Base-by-base conservation (phyloP, 2,329 filamentous ascomycete species). In the Colletotrichum sp. region DNA sequence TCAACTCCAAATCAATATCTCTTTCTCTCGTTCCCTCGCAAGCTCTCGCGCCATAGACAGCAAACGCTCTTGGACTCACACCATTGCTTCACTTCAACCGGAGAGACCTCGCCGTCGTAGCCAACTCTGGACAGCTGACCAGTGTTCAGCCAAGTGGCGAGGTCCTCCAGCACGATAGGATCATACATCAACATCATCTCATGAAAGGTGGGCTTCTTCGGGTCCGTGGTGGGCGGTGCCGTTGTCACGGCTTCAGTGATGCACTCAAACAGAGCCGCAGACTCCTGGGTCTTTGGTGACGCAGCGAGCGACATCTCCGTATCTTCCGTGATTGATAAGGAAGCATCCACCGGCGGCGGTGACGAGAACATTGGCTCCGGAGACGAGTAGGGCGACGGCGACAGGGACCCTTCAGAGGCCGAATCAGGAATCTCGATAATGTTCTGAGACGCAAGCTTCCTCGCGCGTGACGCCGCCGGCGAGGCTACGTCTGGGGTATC, bases 141-240 rank as follows among this genome's bases (percentile, higher is more conserved):
- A 5, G 88, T 88, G 77, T 98, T 98, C 18, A 98, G 84, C 94
- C 95, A 98, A 0, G 86, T 84, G 0, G 96, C 90, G 16, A 99
- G 86, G 76, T 98, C 95, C 83, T 98, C 96, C 0, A 98, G 83
- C 2, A 97, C 88, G 57, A 99, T 93, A 0, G 96, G 95, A 78
- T 98, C 96, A 81, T 97, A 98, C 81, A 98, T 90, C 8, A 98
- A 86, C 61, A 99, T 98, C 84, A 95, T 97, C 83, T 98, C 95
- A 78, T 97, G 89, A 94, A 96, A 98, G 3, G 91, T 95, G 16
- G 91, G 91, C 4, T 87, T 81, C 8, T 76, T 76, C 1, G 87
- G 83, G 76, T 92, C 85, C 6, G 78, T 85, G 0, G 89, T 86
- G 15, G 85, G 86, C 5, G 90, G 87, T 6, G 87, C 85, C 1